Evolutionary conservation across 2,329 filamentous ascomycete species (phyloP), one percentile per base, ranked within the genome.

Genomic region (Alternaria panax): DNA sequence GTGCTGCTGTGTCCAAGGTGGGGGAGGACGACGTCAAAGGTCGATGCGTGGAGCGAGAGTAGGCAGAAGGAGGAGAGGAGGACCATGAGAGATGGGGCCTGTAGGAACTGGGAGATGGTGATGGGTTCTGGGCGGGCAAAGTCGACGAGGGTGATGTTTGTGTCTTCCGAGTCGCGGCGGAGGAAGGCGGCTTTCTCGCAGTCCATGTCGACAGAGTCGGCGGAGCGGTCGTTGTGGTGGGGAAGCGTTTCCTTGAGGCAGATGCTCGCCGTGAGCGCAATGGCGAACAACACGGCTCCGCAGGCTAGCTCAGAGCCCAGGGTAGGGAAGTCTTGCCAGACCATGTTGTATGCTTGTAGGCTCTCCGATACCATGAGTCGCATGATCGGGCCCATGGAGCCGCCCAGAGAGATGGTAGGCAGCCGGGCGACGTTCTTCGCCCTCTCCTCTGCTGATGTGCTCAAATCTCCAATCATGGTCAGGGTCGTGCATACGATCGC

Each of bases 11-110:
- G 81, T 45, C 80, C 80, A 28, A 83, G 76, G 61, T 83, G 80
- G 5, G 81, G 81, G 3, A 83, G 78, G 5, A 83, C 73, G 22
- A 80, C 77, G 56, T 83, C 81, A 58, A 83, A 87, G 45, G 84
- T 85, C 2, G 80, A 82, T 12, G 83, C 82, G 54, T 85, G 86
- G 68, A 83, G 84, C n/a, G 84, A 86, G 32, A 84, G 82, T 36
- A 83, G 83, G 27, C 82, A 85, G 63, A 82, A 83, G 5, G 82
- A 83, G 63, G 81, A 71, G 68, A 85, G 69, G 30, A 83, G 69
- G 61, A 82, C 67, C 59, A 81, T 66, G 18, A 83, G 72, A 1
- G 81, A 82, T 2, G 81, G 81, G 0, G 81, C 80, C 18, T 78
- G 78, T 53, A 83, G 72, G 63, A 83, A 80, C 47, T 82, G 79